These are phyloP conservation scores for Didymella sp. DNA, from an alignment of 2,329 filamentous ascomycete genomes.

Conservation along the genomic window DNA sequence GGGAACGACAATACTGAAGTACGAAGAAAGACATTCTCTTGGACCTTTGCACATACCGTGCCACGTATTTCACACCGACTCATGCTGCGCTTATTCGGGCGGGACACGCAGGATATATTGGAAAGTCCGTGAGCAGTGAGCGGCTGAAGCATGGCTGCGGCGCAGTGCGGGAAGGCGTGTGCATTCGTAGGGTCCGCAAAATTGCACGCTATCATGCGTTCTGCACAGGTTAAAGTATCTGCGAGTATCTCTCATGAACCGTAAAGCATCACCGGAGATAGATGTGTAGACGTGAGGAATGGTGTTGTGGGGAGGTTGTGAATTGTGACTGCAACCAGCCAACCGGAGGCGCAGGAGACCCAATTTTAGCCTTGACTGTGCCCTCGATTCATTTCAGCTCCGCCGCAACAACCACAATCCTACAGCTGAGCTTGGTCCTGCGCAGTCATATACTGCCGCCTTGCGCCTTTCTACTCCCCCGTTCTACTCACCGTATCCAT, in stretches of 20 bases:
- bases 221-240: not conserved
- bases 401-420: conserved; percentile 11
- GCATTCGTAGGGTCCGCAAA: not conserved
- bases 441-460: conserved; percentile 10
- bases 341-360: conserved; percentile 21
- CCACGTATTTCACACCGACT: not conserved
- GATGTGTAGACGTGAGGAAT: not conserved
- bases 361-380: conserved; percentile 19
- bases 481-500: not conserved
- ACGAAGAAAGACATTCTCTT: not conserved
- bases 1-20: not conserved
- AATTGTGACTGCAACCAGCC: conserved; percentile 3
- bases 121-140: not conserved
- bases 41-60: not conserved
- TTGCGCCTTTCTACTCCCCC: not conserved
- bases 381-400: conserved; percentile 21
- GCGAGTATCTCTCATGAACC: too few species aligned
- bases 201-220: not conserved
- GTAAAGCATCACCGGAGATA: too few species aligned
- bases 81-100: not conserved
- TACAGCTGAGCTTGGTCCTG: conserved; percentile 16
- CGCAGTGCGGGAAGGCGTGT: not conserved
- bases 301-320: not conserved
- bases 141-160: conserved; percentile 10
- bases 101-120: not conserved